phyloP scores from a whole-genome alignment of 169 alveolate genomes.

The Plasmodium coatneyi region DNA sequence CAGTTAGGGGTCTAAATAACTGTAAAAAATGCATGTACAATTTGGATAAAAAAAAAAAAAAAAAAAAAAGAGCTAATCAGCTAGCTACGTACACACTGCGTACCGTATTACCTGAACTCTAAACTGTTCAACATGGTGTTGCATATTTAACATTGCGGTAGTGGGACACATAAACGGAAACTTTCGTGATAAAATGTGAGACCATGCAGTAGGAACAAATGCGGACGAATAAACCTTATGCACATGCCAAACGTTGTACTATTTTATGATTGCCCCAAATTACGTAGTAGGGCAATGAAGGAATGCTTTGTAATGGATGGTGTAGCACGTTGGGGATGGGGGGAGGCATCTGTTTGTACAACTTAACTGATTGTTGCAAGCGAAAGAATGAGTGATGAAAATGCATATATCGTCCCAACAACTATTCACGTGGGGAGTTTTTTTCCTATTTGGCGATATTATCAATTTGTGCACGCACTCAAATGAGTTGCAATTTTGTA shows the following conservation, averaged over 20 bases:
- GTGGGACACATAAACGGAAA: neutral
- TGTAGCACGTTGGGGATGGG: neutral
- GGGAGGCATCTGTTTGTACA: neutral
- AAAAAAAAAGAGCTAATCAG: neutral
- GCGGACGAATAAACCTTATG: neutral
- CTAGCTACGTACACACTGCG: neutral
- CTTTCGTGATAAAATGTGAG: neutral
- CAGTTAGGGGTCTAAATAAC: neutral
- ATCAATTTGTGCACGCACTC: neutral
- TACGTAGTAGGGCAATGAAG: neutral
- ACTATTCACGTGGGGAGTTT: neutral
- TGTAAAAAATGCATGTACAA: neutral
- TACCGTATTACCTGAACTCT: neutral
- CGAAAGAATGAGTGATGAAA: neutral
- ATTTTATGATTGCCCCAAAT: neutral
- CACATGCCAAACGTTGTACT: neutral
- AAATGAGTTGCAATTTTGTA: neutral
- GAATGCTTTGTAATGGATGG: neutral
- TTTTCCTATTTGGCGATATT: neutral
- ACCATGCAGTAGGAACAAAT: neutral
- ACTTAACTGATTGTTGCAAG: neutral
- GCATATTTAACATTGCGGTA: neutral
- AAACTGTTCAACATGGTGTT: neutral
- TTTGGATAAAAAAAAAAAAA: slow-evolving; percentile 1
- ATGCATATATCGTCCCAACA: neutral